Percentiles rank a stretch among this genome's conserved stretches.
These are phyloP conservation scores for Boletellus sp. DNA, from an alignment of 768 basidiomycete genomes.

Conservation along the genomic window DNA sequence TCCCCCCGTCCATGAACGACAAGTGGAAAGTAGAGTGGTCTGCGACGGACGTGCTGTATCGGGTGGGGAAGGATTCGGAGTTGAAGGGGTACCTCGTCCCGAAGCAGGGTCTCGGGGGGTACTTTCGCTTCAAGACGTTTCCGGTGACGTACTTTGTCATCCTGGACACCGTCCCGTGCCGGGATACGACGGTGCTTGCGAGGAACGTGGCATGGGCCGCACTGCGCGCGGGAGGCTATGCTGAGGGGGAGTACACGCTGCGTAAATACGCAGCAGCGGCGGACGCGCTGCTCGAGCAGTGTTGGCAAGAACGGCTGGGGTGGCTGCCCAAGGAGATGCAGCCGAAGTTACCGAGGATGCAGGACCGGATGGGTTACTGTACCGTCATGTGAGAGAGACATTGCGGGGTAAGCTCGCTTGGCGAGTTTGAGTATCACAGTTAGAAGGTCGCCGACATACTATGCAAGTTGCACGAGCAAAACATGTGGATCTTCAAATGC, in stretches of 20 bases:
- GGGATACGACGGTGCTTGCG: constrained; percentile 11
- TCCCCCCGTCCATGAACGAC: not conserved
- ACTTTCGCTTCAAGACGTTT: constrained; percentile 31
- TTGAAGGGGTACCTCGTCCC: constrained; percentile 8
- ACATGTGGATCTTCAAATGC: no score
- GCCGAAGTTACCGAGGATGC: constrained; percentile 3
- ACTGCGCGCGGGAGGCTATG: constrained; percentile 27
- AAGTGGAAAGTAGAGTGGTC: constrained; percentile 15
- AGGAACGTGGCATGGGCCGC: constrained; percentile 30
- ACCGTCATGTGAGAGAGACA: no score
- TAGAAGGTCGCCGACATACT: no score
- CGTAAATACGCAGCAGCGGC: constrained; percentile 15
- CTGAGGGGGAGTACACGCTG: constrained; percentile 16
- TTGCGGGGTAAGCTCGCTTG: no score
- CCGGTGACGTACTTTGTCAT: constrained; percentile 34
- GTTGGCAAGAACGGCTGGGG: constrained; percentile 14
- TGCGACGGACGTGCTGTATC: constrained; percentile 21
- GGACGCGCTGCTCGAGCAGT: constrained; percentile 14
- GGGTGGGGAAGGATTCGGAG: not conserved
- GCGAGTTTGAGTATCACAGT: no score
- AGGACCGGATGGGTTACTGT: constrained; percentile 1
- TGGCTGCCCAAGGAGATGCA: constrained; percentile 12
- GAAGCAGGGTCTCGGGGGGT: not conserved
- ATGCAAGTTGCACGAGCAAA: no score
- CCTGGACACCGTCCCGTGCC: constrained; percentile 15